These are phyloP conservation scores for Phytophthora palmivora DNA, from an alignment of 352 stramenopile species.

Conservation along the genomic window DNA sequence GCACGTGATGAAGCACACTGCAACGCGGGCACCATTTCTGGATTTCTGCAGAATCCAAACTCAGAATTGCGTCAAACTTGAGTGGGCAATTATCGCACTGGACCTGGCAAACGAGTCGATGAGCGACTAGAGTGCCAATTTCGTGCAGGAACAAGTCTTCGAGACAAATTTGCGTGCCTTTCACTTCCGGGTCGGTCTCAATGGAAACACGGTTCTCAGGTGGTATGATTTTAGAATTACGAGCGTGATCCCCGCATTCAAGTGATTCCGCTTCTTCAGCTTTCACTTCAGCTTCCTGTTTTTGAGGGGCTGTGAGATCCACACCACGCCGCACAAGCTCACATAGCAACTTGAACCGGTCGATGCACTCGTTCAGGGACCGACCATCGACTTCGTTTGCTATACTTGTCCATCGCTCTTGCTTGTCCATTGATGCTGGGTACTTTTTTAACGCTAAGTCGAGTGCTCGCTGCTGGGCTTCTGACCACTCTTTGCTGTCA, in stretches of 20 bases:
- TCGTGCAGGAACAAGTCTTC: constrained; percentile 81
- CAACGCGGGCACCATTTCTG: constrained; percentile 87
- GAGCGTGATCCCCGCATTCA: constrained; percentile 22
- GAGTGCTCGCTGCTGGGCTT: constrained; percentile 67
- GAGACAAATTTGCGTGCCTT: constrained; percentile 62
- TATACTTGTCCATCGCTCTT: constrained; percentile 72
- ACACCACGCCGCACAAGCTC: constrained; percentile 51
- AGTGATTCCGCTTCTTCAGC: constrained; percentile 11
- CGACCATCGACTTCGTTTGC: constrained; percentile 68
- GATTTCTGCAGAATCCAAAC: constrained; percentile 47
- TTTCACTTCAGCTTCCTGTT: constrained; percentile 24
- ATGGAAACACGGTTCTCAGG: constrained; percentile 51
- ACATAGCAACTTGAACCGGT: constrained; percentile 76
- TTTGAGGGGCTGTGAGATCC: constrained; percentile 15
- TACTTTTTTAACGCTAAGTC: constrained; percentile 78
- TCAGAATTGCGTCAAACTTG: constrained; percentile 68
- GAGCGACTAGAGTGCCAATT: constrained; percentile 76
- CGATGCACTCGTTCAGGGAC: constrained; percentile 84
- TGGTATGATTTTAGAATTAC: constrained; percentile 62
- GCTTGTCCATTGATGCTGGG: constrained; percentile 76
- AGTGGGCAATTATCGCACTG: constrained; percentile 80
- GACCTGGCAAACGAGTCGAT: constrained; percentile 69
- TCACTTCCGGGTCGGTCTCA: constrained; percentile 58
- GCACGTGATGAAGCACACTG: constrained; percentile 74
- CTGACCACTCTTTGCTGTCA: constrained; percentile 57